These are phyloP conservation scores for Termitomyces sp. DNA, from an alignment of 768 basidiomycete genomes.

Conservation along the genomic window DNA sequence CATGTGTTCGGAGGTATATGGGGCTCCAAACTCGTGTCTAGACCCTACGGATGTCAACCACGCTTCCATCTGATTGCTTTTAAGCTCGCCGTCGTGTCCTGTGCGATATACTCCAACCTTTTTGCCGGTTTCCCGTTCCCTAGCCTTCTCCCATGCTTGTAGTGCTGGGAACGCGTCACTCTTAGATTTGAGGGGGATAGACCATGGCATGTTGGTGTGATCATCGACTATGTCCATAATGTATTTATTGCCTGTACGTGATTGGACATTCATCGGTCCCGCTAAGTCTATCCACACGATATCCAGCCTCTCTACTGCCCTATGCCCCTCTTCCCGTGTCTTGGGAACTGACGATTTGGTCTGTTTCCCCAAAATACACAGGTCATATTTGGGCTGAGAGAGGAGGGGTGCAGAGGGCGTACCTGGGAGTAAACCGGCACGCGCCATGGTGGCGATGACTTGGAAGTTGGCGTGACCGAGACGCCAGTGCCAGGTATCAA, in stretches of 20 bases:
- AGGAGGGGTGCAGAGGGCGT: background rate
- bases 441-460: constrained; percentile 17
- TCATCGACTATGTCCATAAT: constrained; percentile 33
- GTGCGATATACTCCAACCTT: constrained; percentile 12
- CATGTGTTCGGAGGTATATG: constrained; percentile 30
- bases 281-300: constrained; percentile 5
- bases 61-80: constrained; percentile 8
- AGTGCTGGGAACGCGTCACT: constrained; percentile 18
- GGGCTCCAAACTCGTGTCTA: constrained; percentile 16
- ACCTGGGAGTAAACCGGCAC: constrained; percentile 2
- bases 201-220: constrained; percentile 24
- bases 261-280: constrained; percentile 15
- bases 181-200: constrained; percentile 28
- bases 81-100: constrained; percentile 1
- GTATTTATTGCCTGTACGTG: constrained; percentile 9
- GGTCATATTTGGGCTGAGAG: background rate
- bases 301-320: background rate
- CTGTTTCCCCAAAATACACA: constrained; percentile 30
- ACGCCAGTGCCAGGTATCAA: constrained; percentile 4
- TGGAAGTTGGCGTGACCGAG: constrained; percentile 18
- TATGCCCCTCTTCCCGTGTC: constrained; percentile 16
- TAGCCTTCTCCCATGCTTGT: constrained; percentile 22
- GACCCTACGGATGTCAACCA: constrained; percentile 16
- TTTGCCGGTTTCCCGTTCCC: constrained; percentile 17
- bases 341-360: constrained; percentile 26